Evolutionary conservation across 2,329 filamentous ascomycete genomes (phyloP).

Genomic region (Neurospora crassa): DNA sequence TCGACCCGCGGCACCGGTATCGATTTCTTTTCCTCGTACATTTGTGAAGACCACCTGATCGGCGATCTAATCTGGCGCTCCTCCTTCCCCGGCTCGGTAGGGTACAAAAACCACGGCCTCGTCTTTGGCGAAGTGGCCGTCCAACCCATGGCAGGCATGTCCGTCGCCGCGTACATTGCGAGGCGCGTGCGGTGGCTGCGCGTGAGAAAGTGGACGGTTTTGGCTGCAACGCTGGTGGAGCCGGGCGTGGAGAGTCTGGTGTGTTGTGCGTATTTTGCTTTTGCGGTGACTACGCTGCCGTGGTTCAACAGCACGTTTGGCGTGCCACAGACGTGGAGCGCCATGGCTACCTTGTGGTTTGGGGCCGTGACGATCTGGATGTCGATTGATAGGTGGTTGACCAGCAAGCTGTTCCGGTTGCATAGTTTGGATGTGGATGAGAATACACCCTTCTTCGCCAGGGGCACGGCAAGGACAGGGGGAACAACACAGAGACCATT

Average conservation of each 20-base stretch:
- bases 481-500: conserved; percentile 46
- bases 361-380: conserved; percentile 62
- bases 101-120: conserved; percentile 68
- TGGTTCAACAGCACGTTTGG: conserved; percentile 44
- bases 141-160: conserved; percentile 80
- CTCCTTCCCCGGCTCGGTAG: conserved; percentile 36
- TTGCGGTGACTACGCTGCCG: conserved; percentile 64
- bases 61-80: conserved; percentile 82
- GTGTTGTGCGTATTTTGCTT: conserved; percentile 73
- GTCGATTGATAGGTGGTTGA: conserved; percentile 62
- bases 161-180: conserved; percentile 64
- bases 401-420: conserved; percentile 63
- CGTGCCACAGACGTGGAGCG: conserved; percentile 56
- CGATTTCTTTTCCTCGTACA: conserved; percentile 89
- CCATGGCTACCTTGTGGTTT: conserved; percentile 58
- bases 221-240: conserved; percentile 80
- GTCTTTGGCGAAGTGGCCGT: conserved; percentile 79
- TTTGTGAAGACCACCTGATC: conserved; percentile 95
- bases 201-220: conserved; percentile 89
- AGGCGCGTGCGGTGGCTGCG: conserved; percentile 83
- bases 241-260: conserved; percentile 84
- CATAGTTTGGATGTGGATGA: conserved; percentile 60
- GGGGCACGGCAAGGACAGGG: conserved; percentile 27
- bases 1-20: conserved; percentile 53
- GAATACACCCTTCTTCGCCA: conserved; percentile 67